A percentile compares a stretch with the other conserved stretches of the same genome.
phyloP scores from a whole-genome alignment of 2,329 filamentous ascomycete genomes.

The Venturia oleaginea region DNA sequence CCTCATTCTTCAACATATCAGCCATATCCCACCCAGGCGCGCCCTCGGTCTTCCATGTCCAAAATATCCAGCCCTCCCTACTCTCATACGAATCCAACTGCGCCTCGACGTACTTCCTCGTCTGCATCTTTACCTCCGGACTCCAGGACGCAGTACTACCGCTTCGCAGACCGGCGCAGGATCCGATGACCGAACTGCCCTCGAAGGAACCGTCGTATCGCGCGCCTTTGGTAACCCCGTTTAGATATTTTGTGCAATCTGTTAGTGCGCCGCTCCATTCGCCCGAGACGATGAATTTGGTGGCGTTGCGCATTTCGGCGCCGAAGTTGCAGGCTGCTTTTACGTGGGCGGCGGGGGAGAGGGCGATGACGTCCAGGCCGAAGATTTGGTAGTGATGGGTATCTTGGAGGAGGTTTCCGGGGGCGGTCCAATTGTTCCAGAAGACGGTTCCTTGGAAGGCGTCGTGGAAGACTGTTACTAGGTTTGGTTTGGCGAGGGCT shows the following conservation, averaged over 20 bases:
- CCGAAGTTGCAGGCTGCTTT: conserved; percentile 36
- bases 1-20: conserved; percentile 31
- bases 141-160: conserved; percentile 60
- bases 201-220: conserved; percentile 78
- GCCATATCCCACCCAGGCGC: conserved; percentile 40
- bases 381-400: conserved; percentile 43
- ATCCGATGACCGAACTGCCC: conserved; percentile 57
- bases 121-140: conserved; percentile 68
- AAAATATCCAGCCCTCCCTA: conserved; percentile 97
- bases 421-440: conserved; percentile 36
- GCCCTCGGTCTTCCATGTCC: conserved; percentile 88
- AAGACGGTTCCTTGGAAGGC: conserved; percentile 33
- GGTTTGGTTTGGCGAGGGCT: conserved; percentile 32
- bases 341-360: conserved; percentile 32
- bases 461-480: conserved; percentile 38
- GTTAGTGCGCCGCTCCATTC: conserved; percentile 40
- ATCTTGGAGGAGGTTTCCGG: conserved; percentile 35
- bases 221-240: conserved; percentile 38
- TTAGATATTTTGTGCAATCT: conserved; percentile 40
- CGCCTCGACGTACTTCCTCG: conserved; percentile 84
- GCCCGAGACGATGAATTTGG: conserved; percentile 39
- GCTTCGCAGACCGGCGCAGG: conserved; percentile 68
- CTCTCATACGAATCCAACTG: conserved; percentile 93
- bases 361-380: conserved; percentile 27
- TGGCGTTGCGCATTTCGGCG: conserved; percentile 35